These are phyloP conservation scores for Trichosporon faecale DNA, from an alignment of 1,284 basidiomycete species.

Conservation along the genomic window DNA sequence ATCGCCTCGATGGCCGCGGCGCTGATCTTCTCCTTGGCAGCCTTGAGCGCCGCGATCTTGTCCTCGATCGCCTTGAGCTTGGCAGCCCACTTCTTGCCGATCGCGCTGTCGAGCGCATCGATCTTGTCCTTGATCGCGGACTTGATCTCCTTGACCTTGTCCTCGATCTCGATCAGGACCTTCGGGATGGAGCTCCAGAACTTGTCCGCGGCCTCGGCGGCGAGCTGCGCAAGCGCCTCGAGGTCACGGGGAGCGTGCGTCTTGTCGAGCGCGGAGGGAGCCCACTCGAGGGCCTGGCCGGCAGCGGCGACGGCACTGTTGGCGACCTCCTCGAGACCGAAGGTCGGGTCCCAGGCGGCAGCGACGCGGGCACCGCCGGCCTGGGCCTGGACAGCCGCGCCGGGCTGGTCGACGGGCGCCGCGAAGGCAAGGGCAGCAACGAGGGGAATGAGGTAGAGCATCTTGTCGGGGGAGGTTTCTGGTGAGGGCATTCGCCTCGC, in stretches of 20 bases:
- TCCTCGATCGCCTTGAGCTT: conserved; percentile 4
- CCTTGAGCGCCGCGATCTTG: background rate
- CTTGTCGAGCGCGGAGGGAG: background rate
- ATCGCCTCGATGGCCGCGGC: background rate
- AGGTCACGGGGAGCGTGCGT: background rate
- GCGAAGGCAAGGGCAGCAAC: conserved; percentile 4
- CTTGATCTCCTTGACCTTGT: background rate
- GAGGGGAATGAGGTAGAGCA: conserved; percentile 9
- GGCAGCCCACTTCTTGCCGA: background rate
- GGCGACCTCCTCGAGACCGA: background rate
- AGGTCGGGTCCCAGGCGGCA: background rate
- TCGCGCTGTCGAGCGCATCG: background rate
- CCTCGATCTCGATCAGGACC: background rate
- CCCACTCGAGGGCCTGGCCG: background rate
- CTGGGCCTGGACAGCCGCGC: background rate
- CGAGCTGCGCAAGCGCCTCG: background rate
- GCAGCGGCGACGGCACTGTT: background rate
- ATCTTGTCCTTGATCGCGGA: background rate
- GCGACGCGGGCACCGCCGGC: background rate
- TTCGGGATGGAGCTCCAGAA: background rate
- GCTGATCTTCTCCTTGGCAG: background rate
- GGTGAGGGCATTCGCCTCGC: background rate
- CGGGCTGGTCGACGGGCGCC: background rate
- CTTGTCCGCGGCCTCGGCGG: background rate
- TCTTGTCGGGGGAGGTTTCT: background rate